Conservation (phyloP, 331 rosid genomes). For the Saraca asoca region DNA sequence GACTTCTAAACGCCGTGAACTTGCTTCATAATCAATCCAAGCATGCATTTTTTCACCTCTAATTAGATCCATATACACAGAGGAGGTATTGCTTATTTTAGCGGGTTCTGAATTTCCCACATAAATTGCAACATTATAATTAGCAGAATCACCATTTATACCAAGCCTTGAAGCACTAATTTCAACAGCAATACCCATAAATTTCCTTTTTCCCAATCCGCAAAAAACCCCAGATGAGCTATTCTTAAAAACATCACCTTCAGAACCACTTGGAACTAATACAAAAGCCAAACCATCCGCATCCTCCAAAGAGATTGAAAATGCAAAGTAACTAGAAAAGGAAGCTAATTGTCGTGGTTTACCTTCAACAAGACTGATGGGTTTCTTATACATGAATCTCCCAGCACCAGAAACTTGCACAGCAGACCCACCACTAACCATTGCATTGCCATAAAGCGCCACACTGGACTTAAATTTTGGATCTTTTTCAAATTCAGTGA, state of each 20-base stretch:
- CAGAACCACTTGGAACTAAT: constrained; percentile 59
- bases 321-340: constrained; percentile 69
- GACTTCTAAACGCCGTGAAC: constrained; percentile 64
- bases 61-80: constrained; percentile 37
- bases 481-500: constrained; percentile 61
- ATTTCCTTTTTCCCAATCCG: constrained; percentile 40
- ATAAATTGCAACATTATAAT: constrained; percentile 55
- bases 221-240: constrained; percentile 47
- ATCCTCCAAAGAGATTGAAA: constrained; percentile 53
- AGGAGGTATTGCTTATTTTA: constrained; percentile 46
- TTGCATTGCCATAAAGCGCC: constrained; percentile 69
- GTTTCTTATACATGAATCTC: constrained; percentile 57
- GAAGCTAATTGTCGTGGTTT: constrained; percentile 55
- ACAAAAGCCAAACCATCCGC: constrained; percentile 72
- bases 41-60: constrained; percentile 52
- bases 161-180: constrained; percentile 45
- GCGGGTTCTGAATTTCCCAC: constrained; percentile 54
- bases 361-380: constrained; percentile 69
- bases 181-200: constrained; percentile 46
- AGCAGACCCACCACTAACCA: constrained; percentile 53
- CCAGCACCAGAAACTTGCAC: constrained; percentile 62
- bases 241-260: constrained; percentile 50
- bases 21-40: constrained; percentile 88
- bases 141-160: constrained; percentile 43
- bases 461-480: constrained; percentile 54